Evolutionary conservation across 1,139 yeast species (phyloP).

Genomic region (Blastobotrys petasosporus): DNA sequence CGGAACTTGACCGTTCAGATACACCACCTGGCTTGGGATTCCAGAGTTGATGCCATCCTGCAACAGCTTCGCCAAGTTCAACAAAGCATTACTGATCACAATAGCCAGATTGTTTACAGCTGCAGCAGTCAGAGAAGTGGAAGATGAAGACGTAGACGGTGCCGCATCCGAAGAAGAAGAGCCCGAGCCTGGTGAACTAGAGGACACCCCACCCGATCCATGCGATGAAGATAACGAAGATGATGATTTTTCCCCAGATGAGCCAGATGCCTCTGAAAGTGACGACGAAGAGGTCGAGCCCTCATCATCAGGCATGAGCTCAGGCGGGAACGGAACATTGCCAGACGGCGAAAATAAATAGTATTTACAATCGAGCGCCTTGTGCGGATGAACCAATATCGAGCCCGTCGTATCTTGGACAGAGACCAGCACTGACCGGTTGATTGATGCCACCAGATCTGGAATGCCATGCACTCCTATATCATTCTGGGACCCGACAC

Average conservation of each 20-base stretch:
- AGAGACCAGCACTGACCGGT: conserved; percentile 5
- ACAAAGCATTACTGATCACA: conserved; percentile 28
- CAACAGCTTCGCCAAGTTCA: conserved; percentile 33
- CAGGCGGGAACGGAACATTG: conserved; percentile 16
- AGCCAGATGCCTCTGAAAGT: no score
- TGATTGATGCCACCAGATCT: conserved; percentile 7
- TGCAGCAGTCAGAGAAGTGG: neutral
- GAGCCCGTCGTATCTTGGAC: conserved; percentile 5
- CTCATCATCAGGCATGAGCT: neutral
- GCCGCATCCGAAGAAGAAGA: neutral
- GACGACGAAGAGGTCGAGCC: no score
- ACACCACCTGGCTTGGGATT: conserved; percentile 24
- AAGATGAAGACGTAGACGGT: neutral
- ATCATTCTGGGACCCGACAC: conserved; percentile 10
- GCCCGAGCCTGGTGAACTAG: neutral
- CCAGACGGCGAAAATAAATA: conserved; percentile 18
- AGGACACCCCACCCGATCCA: no score
- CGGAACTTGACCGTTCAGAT: conserved; percentile 29
- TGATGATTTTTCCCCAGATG: no score
- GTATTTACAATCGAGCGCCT: conserved; percentile 17
- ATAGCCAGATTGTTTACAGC: conserved; percentile 4
- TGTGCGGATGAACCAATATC: conserved; percentile 15
- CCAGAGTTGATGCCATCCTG: conserved; percentile 35
- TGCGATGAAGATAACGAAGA: no score
- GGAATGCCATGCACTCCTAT: conserved; percentile 1